These are phyloP conservation scores for Simplicillium sp. DNA, from an alignment of 2,329 filamentous ascomycete genomes.

Conservation along the genomic window DNA sequence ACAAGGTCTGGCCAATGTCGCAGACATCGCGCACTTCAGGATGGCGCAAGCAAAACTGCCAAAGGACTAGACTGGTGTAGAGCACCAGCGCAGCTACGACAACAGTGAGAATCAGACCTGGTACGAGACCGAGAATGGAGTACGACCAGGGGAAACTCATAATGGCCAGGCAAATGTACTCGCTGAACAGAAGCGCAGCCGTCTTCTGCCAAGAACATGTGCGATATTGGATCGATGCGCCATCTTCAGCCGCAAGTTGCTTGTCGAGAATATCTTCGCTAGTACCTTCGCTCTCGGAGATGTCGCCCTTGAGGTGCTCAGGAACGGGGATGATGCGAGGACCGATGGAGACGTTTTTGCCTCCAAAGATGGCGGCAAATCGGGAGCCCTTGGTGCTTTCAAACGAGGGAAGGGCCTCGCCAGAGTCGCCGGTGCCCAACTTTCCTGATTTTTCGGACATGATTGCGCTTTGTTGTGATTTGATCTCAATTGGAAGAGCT, in stretches of 20 bases:
- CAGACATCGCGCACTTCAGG: constrained; percentile 89
- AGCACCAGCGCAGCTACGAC: constrained; percentile 70
- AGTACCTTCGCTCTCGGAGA: constrained; percentile 34
- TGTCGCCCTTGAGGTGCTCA: constrained; percentile 25
- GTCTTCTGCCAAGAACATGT: constrained; percentile 97
- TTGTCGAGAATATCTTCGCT: constrained; percentile 40
- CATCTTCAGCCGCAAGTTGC: constrained; percentile 70
- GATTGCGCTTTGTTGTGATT: not conserved
- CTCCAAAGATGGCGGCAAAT: constrained; percentile 27
- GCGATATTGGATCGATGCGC: constrained; percentile 78
- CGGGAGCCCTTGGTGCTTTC: constrained; percentile 11
- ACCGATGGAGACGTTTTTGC: constrained; percentile 31
- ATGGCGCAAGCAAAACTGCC: constrained; percentile 85
- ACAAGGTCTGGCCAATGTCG: constrained; percentile 91
- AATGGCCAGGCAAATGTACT: constrained; percentile 87
- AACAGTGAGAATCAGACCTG: constrained; percentile 71
- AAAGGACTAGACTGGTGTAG: constrained; percentile 57
- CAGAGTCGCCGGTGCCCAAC: constrained; percentile 1
- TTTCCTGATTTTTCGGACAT: constrained; percentile 7
- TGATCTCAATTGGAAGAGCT: no score
- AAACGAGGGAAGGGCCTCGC: constrained; percentile 7
- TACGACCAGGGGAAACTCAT: constrained; percentile 97
- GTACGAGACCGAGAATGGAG: constrained; percentile 75
- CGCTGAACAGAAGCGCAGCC: constrained; percentile 80
- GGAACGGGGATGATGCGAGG: constrained; percentile 41